Conservation (phyloP, 2,329 filamentous ascomycete genomes). For the Lecanicillium sp. region DNA sequence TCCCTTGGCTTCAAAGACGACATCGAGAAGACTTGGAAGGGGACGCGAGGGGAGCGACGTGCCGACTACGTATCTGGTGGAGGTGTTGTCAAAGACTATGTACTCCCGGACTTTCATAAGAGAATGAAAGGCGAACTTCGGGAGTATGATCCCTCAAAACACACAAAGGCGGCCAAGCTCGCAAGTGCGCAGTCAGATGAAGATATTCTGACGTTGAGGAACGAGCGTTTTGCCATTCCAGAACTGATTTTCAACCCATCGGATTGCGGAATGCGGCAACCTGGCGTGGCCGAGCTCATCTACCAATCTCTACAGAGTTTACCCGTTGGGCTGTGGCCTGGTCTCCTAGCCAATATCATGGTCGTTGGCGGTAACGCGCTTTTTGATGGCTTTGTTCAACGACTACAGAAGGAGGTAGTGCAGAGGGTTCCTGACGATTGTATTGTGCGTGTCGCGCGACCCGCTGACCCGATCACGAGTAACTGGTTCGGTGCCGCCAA, state of each 20-base stretch:
- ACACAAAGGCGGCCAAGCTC: conserved; percentile 43
- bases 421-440: conserved; percentile 69
- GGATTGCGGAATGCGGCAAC: conserved; percentile 78
- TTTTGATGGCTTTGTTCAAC: conserved; percentile 72
- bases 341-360: conserved; percentile 76
- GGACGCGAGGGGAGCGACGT: conserved; percentile 52
- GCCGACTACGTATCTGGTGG: conserved; percentile 39
- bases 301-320: conserved; percentile 68
- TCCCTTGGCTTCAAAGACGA: conserved; percentile 68
- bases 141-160: conserved; percentile 64
- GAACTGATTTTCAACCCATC: conserved; percentile 82
- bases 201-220: conserved; percentile 78
- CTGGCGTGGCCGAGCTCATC: conserved; percentile 75
- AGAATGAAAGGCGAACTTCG: conserved; percentile 59
- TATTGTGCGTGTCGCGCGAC: conserved; percentile 63
- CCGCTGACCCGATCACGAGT: conserved; percentile 66
- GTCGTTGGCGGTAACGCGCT: conserved; percentile 81
- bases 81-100: conserved; percentile 78
- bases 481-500: conserved; percentile 82
- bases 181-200: conserved; percentile 45
- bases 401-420: conserved; percentile 69
- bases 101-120: conserved; percentile 71
- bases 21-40: conserved; percentile 80
- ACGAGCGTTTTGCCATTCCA: conserved; percentile 85
- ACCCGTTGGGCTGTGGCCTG: conserved; percentile 77